These are phyloP conservation scores for Albugo laibachii DNA, from an alignment of 352 stramenopile genomes.

Conservation along the genomic window DNA sequence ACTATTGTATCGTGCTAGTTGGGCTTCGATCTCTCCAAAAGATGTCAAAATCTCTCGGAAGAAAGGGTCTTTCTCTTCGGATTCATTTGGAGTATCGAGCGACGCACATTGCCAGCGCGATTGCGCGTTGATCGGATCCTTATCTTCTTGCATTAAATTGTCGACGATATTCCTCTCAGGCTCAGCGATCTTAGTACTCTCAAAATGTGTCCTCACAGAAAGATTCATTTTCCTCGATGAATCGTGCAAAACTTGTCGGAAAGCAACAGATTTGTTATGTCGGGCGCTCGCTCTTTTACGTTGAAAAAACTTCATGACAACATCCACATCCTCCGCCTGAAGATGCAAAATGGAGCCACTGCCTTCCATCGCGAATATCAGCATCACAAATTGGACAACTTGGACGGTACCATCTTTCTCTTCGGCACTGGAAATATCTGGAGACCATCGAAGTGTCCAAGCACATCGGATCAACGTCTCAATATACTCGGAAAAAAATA, in stretches of 20 bases:
- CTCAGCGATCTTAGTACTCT: too few species aligned
- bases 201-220: background rate
- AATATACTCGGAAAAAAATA: conserved; percentile 43
- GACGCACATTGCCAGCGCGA: too few species aligned
- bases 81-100: background rate
- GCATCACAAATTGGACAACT: conserved; percentile 48
- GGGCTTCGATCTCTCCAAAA: too few species aligned
- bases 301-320: conserved; percentile 22
- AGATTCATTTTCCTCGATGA: background rate
- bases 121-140: too few species aligned
- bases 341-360: conserved; percentile 34
- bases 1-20: too few species aligned
- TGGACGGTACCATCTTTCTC: conserved; percentile 10
- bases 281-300: conserved; percentile 5
- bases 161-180: too few species aligned
- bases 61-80: background rate
- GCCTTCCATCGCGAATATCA: conserved; percentile 62
- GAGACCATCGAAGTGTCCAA: conserved; percentile 18
- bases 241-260: background rate
- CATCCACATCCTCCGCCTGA: conserved; percentile 27
- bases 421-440: background rate
- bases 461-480: conserved; percentile 34
- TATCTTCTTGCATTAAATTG: too few species aligned
- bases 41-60: too few species aligned
- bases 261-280: conserved; percentile 1